Base-by-base conservation (phyloP, 768 basidiomycete genomes). In the Cystofilobasidium ferigula region DNA sequence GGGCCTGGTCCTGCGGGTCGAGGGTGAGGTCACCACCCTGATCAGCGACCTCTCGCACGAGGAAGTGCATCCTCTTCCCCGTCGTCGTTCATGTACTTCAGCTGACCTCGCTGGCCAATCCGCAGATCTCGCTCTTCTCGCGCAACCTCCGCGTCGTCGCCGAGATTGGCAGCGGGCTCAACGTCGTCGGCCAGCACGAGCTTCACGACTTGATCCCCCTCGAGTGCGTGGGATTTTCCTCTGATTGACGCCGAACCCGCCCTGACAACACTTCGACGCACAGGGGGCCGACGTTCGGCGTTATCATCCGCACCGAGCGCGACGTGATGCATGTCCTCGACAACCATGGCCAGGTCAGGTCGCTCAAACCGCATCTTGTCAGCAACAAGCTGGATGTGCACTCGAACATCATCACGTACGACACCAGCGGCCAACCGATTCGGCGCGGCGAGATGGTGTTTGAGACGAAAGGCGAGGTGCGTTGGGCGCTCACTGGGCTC, bases 101-200 rank as follows among this genome's bases (percentile, higher is more conserved):
- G 9, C 38, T 16, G 9, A 16, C 38, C 9, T 40, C 16, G 38
- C 38, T 42, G 14, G 7, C 40, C 26, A 24, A 12, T 14, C 7
- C 51, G 42, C 71, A 94, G 91, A 87, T 98, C 59, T 91, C 90
- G 30, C 93, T 95, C 3, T 99, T 99, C 78, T 88, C 92, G 0
- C 94, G 93, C 79, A 95, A 99, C 77, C 79, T 99, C 28, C 86
- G 95, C 71, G 92, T 94, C 74, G 95, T 95, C 35, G 92, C 94
- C 0, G 95, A 98, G 77, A 89, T 94, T 43, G 92, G 93, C n/a
- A 85, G 87, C 4, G 85, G 89, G 28, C 86, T 88, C 10, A 92
- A 92, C 71, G 81, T 86, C 45, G 85, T 91, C 38, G 93, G 92
- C 32, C 85, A 92, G 71, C 98, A 93, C 73, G 93, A 97, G 74